Percentiles rank a stretch among this genome's conserved stretches.
Evolutionary conservation across 148 eudicot species (phyloP).

Genomic region (Suaeda aralocaspica): DNA sequence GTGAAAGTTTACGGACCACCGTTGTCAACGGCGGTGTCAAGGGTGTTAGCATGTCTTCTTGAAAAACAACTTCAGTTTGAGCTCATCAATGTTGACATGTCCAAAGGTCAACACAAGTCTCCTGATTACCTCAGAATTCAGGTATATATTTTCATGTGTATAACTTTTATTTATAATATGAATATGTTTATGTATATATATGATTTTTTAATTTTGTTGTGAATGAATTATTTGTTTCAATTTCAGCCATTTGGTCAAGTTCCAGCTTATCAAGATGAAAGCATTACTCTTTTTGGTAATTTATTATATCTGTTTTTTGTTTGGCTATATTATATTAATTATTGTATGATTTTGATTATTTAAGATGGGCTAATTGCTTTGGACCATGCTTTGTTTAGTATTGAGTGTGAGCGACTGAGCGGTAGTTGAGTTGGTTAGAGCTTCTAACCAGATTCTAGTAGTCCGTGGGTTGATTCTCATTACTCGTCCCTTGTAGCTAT

Average conservation of each 20-base stretch:
- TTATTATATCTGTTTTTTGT: background rate
- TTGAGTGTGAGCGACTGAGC: no score
- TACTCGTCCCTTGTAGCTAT: no score
- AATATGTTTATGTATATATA: background rate
- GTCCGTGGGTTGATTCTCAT: no score
- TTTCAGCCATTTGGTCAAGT: constrained; percentile 89
- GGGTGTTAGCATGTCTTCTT: constrained; percentile 65
- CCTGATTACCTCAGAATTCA: constrained; percentile 73
- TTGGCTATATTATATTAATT: background rate
- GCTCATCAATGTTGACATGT: constrained; percentile 51
- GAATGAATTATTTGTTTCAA: background rate
- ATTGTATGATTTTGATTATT: background rate
- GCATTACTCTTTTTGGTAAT: constrained; percentile 71
- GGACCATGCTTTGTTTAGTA: background rate
- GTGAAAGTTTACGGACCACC: constrained; percentile 83
- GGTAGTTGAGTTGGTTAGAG: no score
- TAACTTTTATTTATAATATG: background rate
- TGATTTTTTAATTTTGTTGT: background rate
- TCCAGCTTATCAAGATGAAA: constrained; percentile 79
- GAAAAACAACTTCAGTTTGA: constrained; percentile 75
- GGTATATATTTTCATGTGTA: constrained; percentile 27
- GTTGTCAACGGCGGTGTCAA: constrained; percentile 64
- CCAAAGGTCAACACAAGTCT: constrained; percentile 67
- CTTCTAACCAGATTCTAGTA: no score
- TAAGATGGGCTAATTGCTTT: background rate